Evolutionary conservation across 2,329 filamentous ascomycete genomes (phyloP).

Genomic region (Phaeosphaeria sp.): DNA sequence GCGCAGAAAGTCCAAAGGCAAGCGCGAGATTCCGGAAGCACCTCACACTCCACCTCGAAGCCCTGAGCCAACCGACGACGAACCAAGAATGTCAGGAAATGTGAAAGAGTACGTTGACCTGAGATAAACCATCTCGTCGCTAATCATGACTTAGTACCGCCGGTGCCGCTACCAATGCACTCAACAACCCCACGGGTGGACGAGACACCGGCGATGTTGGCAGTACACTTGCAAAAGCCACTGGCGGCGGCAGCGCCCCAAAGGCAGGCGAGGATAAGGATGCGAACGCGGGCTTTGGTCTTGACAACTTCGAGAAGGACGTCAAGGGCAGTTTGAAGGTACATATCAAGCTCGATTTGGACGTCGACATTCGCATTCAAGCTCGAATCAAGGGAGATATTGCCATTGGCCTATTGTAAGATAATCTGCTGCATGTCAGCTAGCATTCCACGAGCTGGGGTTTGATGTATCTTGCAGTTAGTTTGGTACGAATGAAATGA

Average conservation of each 20-base stretch:
- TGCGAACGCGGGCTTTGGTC: constrained; percentile 22
- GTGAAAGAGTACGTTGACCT: constrained; percentile 11
- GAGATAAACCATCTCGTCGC: not conserved
- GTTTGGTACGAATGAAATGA: not conserved
- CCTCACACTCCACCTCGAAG: constrained; percentile 4
- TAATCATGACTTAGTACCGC: constrained; percentile 6
- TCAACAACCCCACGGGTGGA: constrained; percentile 13
- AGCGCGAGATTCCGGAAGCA: constrained; percentile 5
- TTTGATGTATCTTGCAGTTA: not conserved
- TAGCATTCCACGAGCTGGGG: not conserved
- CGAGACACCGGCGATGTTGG: constrained; percentile 15
- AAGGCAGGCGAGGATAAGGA: constrained; percentile 2
- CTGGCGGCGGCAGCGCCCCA: not conserved
- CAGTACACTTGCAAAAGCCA: constrained; percentile 9
- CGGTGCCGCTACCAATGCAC: constrained; percentile 6
- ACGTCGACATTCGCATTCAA: constrained; percentile 29
- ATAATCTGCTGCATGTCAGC: not conserved
- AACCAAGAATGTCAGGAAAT: constrained; percentile 11
- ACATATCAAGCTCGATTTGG: constrained; percentile 30
- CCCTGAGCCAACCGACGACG: constrained; percentile 1
- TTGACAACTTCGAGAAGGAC: constrained; percentile 24
- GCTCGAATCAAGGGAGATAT: constrained; percentile 31
- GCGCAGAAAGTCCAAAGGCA: constrained; percentile 13
- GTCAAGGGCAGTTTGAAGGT: constrained; percentile 32
- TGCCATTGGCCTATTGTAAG: constrained; percentile 27